These are phyloP conservation scores for Rehmannia glutinosa DNA, from an alignment of 257 asterid species.

Conservation along the genomic window DNA sequence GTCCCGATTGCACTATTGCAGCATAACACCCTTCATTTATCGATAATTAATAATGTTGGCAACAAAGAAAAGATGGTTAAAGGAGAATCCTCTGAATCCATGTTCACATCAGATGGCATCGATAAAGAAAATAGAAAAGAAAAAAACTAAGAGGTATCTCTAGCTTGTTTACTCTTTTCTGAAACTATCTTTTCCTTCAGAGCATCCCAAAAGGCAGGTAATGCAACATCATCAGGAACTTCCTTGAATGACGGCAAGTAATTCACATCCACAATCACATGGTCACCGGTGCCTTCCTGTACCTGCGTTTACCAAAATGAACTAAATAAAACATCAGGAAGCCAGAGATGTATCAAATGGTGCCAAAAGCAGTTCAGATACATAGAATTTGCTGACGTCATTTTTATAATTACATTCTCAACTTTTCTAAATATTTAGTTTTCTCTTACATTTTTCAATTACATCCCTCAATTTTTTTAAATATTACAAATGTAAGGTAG, in stretches of 20 bases:
- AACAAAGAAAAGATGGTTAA: background rate
- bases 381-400: too few species aligned
- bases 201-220: constrained; percentile 94
- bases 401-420: too few species aligned
- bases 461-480: too few species aligned
- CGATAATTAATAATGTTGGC: background rate
- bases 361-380: background rate
- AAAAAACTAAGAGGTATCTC: constrained; percentile 13
- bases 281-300: constrained; percentile 88
- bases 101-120: constrained; percentile 8
- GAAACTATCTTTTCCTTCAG: constrained; percentile 58
- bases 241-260: constrained; percentile 97
- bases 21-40: background rate
- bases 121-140: background rate
- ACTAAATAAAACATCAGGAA: background rate
- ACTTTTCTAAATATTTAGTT: too few species aligned
- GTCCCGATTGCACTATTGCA: too few species aligned
- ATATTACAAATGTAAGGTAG: too few species aligned
- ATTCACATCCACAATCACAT: constrained; percentile 90
- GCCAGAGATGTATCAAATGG: background rate
- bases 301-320: constrained; percentile 40
- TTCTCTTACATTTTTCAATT: too few species aligned
- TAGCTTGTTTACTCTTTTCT: constrained; percentile 25
- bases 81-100: background rate
- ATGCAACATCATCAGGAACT: constrained; percentile 81